phyloP scores from a whole-genome alignment of 129 eudicot species.

The Oenanthe sinensis region DNA sequence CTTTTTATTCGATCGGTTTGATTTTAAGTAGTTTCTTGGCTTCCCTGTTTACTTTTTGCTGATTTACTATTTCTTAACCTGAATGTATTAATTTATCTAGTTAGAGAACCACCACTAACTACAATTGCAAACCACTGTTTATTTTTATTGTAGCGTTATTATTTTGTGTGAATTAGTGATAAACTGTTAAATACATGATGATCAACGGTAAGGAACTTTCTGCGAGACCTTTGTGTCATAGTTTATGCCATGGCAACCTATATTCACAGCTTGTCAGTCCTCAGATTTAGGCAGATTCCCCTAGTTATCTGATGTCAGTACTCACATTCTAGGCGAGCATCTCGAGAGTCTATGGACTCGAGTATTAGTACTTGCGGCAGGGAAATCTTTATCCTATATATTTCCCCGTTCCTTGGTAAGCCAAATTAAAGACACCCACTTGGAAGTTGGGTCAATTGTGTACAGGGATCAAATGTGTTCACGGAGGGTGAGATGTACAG shows the following conservation, averaged over 20 bases:
- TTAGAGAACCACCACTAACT: too few relatives aligned
- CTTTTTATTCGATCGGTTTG: too few relatives aligned
- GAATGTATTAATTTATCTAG: not conserved
- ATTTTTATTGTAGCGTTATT: not conserved
- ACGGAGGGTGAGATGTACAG: too few relatives aligned
- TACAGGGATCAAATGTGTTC: too few relatives aligned
- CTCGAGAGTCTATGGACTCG: not conserved
- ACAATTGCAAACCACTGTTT: not conserved
- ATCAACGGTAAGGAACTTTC: not conserved
- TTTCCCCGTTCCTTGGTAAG: not conserved
- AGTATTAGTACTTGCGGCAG: not conserved
- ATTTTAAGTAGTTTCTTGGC: too few relatives aligned
- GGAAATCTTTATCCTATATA: not conserved
- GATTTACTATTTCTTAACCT: not conserved
- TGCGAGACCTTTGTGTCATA: not conserved
- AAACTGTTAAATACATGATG: not conserved
- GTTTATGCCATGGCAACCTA: not conserved
- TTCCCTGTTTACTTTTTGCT: not conserved
- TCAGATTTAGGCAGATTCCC: not conserved
- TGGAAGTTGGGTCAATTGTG: too few relatives aligned
- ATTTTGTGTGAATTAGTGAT: not conserved
- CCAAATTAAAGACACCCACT: too few relatives aligned
- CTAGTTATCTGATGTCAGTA: not conserved
- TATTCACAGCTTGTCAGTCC: not conserved
- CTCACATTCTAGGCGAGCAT: not conserved